phyloP scores from a whole-genome alignment of 257 asterid species.

The Nicotiana noctiflora region DNA sequence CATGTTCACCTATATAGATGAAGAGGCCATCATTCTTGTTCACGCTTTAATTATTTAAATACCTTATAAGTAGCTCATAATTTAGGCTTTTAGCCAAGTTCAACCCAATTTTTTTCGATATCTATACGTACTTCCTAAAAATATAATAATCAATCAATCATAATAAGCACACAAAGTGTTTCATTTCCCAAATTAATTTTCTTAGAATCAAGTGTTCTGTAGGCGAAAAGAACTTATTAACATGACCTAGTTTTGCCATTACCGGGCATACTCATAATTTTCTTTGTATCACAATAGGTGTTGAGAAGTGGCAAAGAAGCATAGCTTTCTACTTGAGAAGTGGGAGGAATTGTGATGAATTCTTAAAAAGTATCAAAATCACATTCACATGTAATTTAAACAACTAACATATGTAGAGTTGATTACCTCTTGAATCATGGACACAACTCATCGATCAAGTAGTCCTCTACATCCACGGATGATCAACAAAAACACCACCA shows the following conservation, averaged over 20 bases:
- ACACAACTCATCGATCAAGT: too few species aligned
- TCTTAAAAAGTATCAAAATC: too few species aligned
- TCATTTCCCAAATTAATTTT: neutral
- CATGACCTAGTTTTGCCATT: neutral
- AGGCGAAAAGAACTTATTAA: neutral
- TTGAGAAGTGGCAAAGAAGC: neutral
- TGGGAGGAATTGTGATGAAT: neutral
- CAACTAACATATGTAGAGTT: too few species aligned
- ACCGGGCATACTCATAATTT: neutral
- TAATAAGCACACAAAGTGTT: neutral
- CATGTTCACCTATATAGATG: neutral
- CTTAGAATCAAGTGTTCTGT: too few species aligned
- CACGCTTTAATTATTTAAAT: neutral
- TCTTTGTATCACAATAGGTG: neutral
- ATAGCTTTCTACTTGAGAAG: neutral
- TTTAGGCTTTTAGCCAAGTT: neutral
- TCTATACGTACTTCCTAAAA: too few species aligned
- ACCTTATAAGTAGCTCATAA: neutral
- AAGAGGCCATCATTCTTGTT: neutral
- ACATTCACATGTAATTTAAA: too few species aligned
- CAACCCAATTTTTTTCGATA: too few species aligned
- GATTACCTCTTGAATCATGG: too few species aligned
- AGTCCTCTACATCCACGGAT: too few species aligned
- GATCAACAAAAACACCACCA: too few species aligned
- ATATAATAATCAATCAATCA: neutral